Evolutionary conservation across 2,329 filamentous ascomycete species (phyloP), one percentile per base, ranked within the genome.

Genomic region (Alternaria solani): DNA sequence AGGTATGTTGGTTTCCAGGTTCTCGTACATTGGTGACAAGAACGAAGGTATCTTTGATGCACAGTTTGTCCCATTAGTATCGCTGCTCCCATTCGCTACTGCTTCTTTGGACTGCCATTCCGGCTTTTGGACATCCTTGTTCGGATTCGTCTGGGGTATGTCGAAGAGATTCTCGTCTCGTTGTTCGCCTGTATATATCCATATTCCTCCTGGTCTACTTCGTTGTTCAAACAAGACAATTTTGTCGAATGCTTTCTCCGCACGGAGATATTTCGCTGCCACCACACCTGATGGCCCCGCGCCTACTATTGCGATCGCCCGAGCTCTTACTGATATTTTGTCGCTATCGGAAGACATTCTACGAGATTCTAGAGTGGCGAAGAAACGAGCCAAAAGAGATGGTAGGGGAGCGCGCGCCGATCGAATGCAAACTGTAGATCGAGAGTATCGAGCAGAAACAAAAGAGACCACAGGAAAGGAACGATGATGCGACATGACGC

Each of bases 141-240:
- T 72, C 3, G 85, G 86, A 26, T 86, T 85, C n/a, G 87, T 87
- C 73, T 93, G 90, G 7, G 93, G 93, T 38, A 94, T 69, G 1
- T 70, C 64, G 46, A 82, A 77, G 67, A 84, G 67, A 73, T 84
- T 61, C 73, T 81, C 66, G 68, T 85, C 63, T 75, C 82, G 72
- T 44, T 79, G 56, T 77, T 84, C 78, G 28, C 82, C 81, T 63
- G 85, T 89, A 77, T 96, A 93, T 71, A 93, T 90, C 94, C 94
- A 98, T 9, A 95, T 87, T 2, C 95, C 94, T 58, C 93, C 94
- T 7, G 91, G 86, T 48, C 87, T 84, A 44, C 84, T 81, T 66
- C 93, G 89, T 78, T 97, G 92, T 78, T 98, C 95, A 71, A 91
- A 96, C 39, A 97, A 79, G 61, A 89, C 86, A 61, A 98, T 89